Conservation (phyloP, 1,284 basidiomycete genomes). For the Wallemia ichthyophaga region DNA sequence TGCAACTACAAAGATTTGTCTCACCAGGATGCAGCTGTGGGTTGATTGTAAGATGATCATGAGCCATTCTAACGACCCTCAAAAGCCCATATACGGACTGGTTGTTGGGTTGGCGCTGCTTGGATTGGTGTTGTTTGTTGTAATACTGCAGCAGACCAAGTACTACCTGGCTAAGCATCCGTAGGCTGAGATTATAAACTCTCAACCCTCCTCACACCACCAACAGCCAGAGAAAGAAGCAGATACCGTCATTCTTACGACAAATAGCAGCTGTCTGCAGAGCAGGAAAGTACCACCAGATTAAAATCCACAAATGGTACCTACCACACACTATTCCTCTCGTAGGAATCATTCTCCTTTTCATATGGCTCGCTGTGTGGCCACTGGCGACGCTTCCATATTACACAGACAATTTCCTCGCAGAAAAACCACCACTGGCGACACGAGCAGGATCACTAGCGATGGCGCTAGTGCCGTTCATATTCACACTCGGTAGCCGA, state of each 20-base stretch:
- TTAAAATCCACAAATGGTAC: background rate
- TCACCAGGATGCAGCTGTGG: background rate
- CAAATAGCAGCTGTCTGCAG: background rate
- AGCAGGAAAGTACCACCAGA: background rate
- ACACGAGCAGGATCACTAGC: background rate
- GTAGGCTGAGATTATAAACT: too few species aligned
- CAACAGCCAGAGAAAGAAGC: background rate
- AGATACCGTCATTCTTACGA: background rate
- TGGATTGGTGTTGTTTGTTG: background rate
- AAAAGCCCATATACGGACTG: background rate
- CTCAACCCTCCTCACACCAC: too few species aligned
- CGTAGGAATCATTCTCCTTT: background rate
- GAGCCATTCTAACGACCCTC: background rate
- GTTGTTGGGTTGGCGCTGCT: background rate
- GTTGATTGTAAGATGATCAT: background rate
- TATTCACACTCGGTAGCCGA: background rate
- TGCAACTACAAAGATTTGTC: background rate
- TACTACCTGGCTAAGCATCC: background rate
- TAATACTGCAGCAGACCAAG: background rate
- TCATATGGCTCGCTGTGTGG: background rate
- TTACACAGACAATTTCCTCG: background rate
- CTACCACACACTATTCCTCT: background rate
- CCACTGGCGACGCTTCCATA: background rate
- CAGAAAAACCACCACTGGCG: background rate
- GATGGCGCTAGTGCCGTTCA: background rate